Evolutionary conservation across 768 basidiomycete genomes (phyloP).

Genomic region (Boletus speciosus): DNA sequence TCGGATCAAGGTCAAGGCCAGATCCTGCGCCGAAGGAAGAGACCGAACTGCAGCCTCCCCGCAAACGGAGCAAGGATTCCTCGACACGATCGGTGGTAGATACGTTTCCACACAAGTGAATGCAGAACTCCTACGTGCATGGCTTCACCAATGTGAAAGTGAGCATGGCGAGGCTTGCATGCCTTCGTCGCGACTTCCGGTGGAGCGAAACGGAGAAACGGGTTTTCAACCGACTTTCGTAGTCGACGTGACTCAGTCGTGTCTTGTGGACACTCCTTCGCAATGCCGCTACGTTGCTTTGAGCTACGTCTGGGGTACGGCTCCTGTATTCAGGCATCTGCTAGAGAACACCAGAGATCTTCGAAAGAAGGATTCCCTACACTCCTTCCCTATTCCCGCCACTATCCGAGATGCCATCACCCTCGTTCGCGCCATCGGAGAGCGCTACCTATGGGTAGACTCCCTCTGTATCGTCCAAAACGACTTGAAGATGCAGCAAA

Average conservation of each 20-base stretch:
- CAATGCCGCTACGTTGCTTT: conserved; percentile 24
- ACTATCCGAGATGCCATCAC: conserved; percentile 25
- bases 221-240: conserved; percentile 9
- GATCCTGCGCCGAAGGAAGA: neutral
- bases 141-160: conserved; percentile 16
- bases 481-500: conserved; percentile 11
- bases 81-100: conserved; percentile 10
- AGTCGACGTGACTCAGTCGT: conserved; percentile 13
- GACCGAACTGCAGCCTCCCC: neutral
- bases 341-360: conserved; percentile 1
- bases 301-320: conserved; percentile 22
- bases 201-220: neutral
- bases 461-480: conserved; percentile 24
- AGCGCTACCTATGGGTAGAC: conserved; percentile 27
- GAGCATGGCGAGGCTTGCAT: conserved; percentile 8
- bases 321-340: conserved; percentile 9
- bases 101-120: neutral
- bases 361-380: neutral
- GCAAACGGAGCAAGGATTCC: neutral
- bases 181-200: neutral
- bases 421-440: conserved; percentile 17
- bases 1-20: conserved; percentile 5
- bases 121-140: conserved; percentile 5
- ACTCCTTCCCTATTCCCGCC: conserved; percentile 10
- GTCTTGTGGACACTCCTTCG: conserved; percentile 16